These are phyloP conservation scores for Rhizopus microsporus DNA, from an alignment of 371 early-diverging fungal genomes.

Conservation along the genomic window DNA sequence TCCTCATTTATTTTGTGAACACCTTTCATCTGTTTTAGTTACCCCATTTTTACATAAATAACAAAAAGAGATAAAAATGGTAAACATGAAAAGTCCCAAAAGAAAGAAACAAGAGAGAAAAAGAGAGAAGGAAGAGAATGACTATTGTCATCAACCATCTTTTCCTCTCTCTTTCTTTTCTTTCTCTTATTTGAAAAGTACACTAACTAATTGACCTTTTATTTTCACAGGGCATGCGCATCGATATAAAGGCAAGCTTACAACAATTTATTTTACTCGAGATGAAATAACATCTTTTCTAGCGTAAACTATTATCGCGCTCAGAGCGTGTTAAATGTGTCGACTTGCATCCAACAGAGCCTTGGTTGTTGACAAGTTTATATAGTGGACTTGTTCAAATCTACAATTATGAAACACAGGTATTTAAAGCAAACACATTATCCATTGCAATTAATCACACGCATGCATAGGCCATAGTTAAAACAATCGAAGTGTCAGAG, in stretches of 20 bases:
- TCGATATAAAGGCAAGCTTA: constrained; percentile 62
- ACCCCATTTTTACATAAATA: no score
- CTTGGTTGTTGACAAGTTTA: constrained; percentile 96
- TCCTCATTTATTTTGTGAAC: no score
- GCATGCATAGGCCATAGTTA: constrained; percentile 76
- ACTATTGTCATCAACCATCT: not conserved
- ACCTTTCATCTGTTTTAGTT: no score
- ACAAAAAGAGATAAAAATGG: no score
- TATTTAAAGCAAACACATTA: constrained; percentile 49
- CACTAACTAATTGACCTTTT: not conserved
- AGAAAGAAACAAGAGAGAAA: no score
- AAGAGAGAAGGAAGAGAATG: no score
- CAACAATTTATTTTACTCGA: not conserved
- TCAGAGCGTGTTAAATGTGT: constrained; percentile 97
- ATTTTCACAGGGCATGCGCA: constrained; percentile 57
- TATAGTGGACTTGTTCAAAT: constrained; percentile 97
- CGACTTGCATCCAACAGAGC: constrained; percentile 99
- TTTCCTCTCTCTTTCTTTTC: not conserved
- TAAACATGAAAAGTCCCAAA: no score
- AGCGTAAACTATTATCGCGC: constrained; percentile 79
- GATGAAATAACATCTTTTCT: constrained; percentile 3
- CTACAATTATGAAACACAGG: constrained; percentile 99
- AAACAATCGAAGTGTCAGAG: constrained; percentile 95
- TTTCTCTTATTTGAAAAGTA: not conserved
- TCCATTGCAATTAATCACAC: not conserved